Evolutionary conservation across 352 stramenopile genomes (phyloP).

Genomic region (Pythium grandisporangium): DNA sequence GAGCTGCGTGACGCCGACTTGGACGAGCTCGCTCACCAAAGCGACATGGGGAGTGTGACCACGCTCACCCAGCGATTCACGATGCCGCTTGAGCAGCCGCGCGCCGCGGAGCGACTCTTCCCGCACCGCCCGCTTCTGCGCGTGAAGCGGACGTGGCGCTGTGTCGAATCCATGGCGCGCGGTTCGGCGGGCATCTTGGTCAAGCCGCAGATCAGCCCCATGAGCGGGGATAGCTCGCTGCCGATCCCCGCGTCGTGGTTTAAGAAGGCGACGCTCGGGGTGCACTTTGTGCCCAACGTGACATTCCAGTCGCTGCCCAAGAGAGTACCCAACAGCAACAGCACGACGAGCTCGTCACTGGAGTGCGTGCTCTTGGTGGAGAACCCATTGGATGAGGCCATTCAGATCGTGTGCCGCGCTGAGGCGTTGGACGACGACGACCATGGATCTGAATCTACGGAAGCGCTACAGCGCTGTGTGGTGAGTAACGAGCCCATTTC

Average conservation of each 20-base stretch:
- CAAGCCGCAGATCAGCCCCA: constrained; percentile 87
- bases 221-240: constrained; percentile 84
- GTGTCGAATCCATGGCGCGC: constrained; percentile 71
- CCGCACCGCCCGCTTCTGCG: constrained; percentile 62
- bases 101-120: constrained; percentile 30
- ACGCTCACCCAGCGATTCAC: constrained; percentile 49
- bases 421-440: not conserved
- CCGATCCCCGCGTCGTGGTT: constrained; percentile 73
- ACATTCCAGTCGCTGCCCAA: constrained; percentile 60
- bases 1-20: constrained; percentile 13
- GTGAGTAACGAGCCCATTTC: no score
- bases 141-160: constrained; percentile 80
- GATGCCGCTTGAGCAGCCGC: constrained; percentile 59
- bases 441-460: not conserved
- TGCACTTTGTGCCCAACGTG: constrained; percentile 69
- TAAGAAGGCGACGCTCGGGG: constrained; percentile 75
- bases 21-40: constrained; percentile 14
- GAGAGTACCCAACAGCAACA: no score
- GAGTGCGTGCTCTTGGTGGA: constrained; percentile 66
- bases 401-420: constrained; percentile 46
- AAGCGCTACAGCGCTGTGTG: no score
- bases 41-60: constrained; percentile 40
- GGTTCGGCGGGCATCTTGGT: constrained; percentile 78
- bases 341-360: constrained; percentile 2
- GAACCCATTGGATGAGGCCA: constrained; percentile 71